phyloP scores from a whole-genome alignment of 768 basidiomycete genomes.

The Cystoderma amianthinum region DNA sequence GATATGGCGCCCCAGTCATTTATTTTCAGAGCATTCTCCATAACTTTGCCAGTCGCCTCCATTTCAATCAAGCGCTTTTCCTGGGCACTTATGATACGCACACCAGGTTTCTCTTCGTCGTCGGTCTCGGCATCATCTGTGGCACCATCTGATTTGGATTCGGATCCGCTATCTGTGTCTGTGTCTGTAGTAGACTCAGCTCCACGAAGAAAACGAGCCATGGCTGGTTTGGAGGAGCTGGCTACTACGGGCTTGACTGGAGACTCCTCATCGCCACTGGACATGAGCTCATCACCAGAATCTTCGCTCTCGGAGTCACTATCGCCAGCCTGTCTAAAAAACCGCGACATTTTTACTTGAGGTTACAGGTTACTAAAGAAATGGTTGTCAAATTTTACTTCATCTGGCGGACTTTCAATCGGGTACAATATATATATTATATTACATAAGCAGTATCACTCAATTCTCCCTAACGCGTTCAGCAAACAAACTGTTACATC shows the following conservation, averaged over 20 bases:
- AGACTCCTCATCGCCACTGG: conserved; percentile 63
- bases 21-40: conserved; percentile 93
- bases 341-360: conserved; percentile 79
- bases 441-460: too few relatives aligned
- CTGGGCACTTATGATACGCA: conserved; percentile 81
- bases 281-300: conserved; percentile 76
- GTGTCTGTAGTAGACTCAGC: conserved; percentile 56
- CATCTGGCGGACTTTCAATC: too few relatives aligned
- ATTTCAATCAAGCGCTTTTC: conserved; percentile 93
- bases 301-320: conserved; percentile 70
- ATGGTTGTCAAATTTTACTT: too few relatives aligned
- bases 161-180: conserved; percentile 49
- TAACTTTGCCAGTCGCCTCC: conserved; percentile 83
- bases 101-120: conserved; percentile 63
- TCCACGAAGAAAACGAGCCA: conserved; percentile 74
- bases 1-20: conserved; percentile 96
- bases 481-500: too few relatives aligned
- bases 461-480: too few relatives aligned
- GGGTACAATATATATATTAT: too few relatives aligned
- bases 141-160: conserved; percentile 47
- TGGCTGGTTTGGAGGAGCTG: conserved; percentile 45
- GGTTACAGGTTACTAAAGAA: too few relatives aligned
- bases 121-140: conserved; percentile 50
- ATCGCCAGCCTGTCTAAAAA: conserved; percentile 82
- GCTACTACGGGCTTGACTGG: conserved; percentile 39